Evolutionary conservation across 2,329 filamentous ascomycete species (phyloP).

Genomic region (Ophiostoma sp.): DNA sequence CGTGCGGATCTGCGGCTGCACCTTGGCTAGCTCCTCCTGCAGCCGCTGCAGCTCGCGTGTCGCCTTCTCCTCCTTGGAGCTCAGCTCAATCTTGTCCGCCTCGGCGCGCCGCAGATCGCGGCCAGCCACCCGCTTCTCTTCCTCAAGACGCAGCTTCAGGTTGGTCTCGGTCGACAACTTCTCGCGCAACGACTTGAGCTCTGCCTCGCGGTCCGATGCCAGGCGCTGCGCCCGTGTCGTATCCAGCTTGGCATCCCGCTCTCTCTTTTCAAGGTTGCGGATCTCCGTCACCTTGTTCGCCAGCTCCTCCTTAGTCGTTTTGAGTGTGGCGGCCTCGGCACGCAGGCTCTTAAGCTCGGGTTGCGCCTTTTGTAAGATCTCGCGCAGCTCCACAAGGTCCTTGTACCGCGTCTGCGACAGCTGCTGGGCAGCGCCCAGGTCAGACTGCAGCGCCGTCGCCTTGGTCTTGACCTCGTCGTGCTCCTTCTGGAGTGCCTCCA

Average conservation of each 20-base stretch:
- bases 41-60: constrained; percentile 68
- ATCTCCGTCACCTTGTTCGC: constrained; percentile 60
- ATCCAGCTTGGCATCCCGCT: constrained; percentile 79
- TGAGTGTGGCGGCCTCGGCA: constrained; percentile 73
- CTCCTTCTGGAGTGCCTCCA: constrained; percentile 55
- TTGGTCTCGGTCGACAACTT: constrained; percentile 75
- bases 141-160: constrained; percentile 72
- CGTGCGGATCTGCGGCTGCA: constrained; percentile 62
- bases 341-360: constrained; percentile 79
- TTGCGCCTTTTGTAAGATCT: constrained; percentile 79
- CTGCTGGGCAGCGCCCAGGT: constrained; percentile 82
- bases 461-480: constrained; percentile 70
- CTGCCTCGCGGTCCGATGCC: constrained; percentile 70
- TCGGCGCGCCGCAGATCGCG: constrained; percentile 78
- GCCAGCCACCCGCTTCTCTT: constrained; percentile 70
- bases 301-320: constrained; percentile 73
- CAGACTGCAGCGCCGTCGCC: constrained; percentile 70
- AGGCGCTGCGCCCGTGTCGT: constrained; percentile 68
- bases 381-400: constrained; percentile 77
- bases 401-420: constrained; percentile 85
- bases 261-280: constrained; percentile 73
- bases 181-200: constrained; percentile 76
- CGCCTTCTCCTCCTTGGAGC: constrained; percentile 70
- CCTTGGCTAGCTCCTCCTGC: constrained; percentile 69
- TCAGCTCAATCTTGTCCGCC: constrained; percentile 74